Evolutionary conservation across 225 moss, liverwort and hornwort species (phyloP), one percentile per base, ranked within the genome.

Genomic region (Pseudisothecium myosuroides): DNA sequence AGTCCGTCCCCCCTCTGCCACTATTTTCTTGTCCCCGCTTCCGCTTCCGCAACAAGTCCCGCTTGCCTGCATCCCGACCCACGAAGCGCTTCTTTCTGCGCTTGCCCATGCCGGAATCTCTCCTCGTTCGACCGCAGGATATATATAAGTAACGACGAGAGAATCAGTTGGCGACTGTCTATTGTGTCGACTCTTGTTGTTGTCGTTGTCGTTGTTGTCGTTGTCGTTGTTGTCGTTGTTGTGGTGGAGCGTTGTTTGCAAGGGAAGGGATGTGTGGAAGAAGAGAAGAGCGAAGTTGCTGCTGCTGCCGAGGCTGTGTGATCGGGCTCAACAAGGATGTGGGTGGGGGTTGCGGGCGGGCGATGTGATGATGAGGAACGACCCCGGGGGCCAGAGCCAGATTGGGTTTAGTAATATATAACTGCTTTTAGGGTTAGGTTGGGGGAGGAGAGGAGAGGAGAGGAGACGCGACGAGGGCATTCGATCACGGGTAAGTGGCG

Each of bases 401-500:
- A 91, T 88, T 88, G 91, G 91, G 75, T 81, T 88, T 81, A 81
- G 86, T 91, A 41, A 31, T n/a, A n/a, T n/a, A n/a, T 60, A 88
- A 91, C 89, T 86, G 86, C 58, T 90, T 89, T 93, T 93, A 93
- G 93, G 93, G 90, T 93, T 93, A 90, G 92, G 86, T 73, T 85
- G 85, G 29, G 49, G 68, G 85, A 88, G 89, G 89, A 8, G 45
- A 45, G 45, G 45, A 45, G 45, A 45, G 45, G 83, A 82, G 81
- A 82, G 50, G 68, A 34, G 65, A 49, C 66, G 68, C 87, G 55
- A 37, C 54, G 12, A 62, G 56, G 47, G 88, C 90, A 65, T 86
- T 88, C 80, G 79, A 86, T 80, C 69, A 68, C 73, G 81, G 86
- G 77, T 89, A 77, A 83, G 88, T 78, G 65, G 18, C 17, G 65